phyloP scores from a whole-genome alignment of 768 basidiomycete species.

The Boletus subcaerulescens region DNA sequence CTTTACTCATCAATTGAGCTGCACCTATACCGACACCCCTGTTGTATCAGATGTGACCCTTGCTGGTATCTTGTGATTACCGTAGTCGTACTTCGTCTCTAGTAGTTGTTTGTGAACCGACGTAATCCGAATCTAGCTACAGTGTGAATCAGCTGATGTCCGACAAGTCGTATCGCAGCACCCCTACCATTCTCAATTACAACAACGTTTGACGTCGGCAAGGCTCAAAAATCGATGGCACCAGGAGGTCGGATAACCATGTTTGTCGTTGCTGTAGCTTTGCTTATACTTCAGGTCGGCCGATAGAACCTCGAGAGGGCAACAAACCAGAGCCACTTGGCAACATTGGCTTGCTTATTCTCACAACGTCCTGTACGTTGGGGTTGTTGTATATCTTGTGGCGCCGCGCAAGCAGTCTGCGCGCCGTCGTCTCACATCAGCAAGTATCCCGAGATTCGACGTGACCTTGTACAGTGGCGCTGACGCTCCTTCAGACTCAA shows the following conservation, averaged over 20 bases:
- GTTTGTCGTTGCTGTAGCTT: neutral
- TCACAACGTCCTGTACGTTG: conserved; percentile 57
- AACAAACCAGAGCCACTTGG: conserved; percentile 66
- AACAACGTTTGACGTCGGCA: neutral
- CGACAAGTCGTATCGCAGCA: neutral
- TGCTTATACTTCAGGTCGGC: conserved; percentile 1
- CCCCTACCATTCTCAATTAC: neutral
- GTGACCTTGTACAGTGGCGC: neutral
- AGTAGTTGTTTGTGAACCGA: neutral
- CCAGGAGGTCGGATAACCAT: conserved; percentile 21
- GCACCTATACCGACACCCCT: conserved; percentile 9
- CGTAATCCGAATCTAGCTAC: too few relatives aligned
- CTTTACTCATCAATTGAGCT: neutral
- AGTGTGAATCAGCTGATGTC: too few relatives aligned
- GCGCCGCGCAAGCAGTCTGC: conserved; percentile 54
- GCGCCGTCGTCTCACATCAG: conserved; percentile 62
- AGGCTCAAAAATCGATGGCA: conserved; percentile 14
- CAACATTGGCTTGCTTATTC: conserved; percentile 48
- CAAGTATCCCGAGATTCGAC: conserved; percentile 29
- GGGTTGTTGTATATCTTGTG: conserved; percentile 61
- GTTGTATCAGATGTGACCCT: conserved; percentile 1
- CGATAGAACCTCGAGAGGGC: conserved; percentile 54
- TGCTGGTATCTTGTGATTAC: conserved; percentile 3
- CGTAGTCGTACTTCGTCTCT: conserved; percentile 9
- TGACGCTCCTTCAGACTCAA: conserved; percentile 44